Conservation (phyloP, 805 yeast species). For the Crinitomyces ghanaensis region DNA sequence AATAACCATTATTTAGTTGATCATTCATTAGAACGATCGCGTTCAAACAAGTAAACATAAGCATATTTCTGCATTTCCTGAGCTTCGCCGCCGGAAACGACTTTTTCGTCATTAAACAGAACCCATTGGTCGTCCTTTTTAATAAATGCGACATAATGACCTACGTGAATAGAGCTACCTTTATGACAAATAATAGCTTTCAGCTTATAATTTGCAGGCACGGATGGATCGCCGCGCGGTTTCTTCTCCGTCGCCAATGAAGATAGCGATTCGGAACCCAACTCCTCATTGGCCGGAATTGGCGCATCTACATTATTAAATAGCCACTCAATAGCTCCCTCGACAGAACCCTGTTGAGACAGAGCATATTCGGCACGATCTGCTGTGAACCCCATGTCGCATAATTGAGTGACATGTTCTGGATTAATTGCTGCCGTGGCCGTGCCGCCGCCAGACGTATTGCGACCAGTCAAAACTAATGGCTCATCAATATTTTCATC, state of each 20-base stretch:
- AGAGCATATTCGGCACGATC: slow-evolving; percentile 67
- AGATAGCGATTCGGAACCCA: slow-evolving; percentile 31
- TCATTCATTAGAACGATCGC: slow-evolving; percentile 15
- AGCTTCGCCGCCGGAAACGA: slow-evolving; percentile 38
- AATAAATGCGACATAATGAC: slow-evolving; percentile 79
- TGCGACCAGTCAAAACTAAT: slow-evolving; percentile 26
- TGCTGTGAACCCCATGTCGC: slow-evolving; percentile 67
- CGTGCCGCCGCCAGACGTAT: slow-evolving; percentile 12
- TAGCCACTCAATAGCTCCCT: slow-evolving; percentile 84
- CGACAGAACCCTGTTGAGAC: slow-evolving; percentile 45
- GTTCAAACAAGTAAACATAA: slow-evolving; percentile 34
- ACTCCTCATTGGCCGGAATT: slow-evolving; percentile 48
- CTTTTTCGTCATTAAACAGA: slow-evolving; percentile 82
- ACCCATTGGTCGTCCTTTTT: slow-evolving; percentile 51
- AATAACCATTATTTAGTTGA: too few relatives aligned
- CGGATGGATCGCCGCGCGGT: slow-evolving; percentile 13
- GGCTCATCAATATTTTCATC: slow-evolving; percentile 68
- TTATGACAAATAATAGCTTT: slow-evolving; percentile 74
- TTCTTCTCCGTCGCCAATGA: slow-evolving; percentile 11
- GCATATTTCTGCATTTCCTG: slow-evolving; percentile 38
- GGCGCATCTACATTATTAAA: slow-evolving; percentile 52
- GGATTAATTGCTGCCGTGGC: slow-evolving; percentile 5
- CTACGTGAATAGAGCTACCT: slow-evolving; percentile 81
- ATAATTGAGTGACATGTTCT: slow-evolving; percentile 33
- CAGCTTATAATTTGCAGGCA: slow-evolving; percentile 36